These are phyloP conservation scores for Trichothecium sympodiale DNA, from an alignment of 2,329 filamentous ascomycete genomes.

Conservation along the genomic window DNA sequence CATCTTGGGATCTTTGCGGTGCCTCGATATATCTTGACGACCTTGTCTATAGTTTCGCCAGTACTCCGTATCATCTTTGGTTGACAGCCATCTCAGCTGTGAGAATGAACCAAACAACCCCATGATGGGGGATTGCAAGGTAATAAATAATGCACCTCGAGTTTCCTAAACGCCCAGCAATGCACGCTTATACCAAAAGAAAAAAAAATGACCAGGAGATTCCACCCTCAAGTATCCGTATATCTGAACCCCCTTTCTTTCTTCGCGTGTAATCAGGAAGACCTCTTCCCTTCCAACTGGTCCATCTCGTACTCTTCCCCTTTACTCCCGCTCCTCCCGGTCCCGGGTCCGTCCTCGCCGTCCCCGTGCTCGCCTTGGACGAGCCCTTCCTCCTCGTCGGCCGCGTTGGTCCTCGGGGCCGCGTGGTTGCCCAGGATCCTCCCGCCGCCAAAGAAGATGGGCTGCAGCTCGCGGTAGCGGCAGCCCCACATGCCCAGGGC, in stretches of 20 bases:
- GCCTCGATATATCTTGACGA: no score
- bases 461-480: conserved; percentile 77
- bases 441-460: conserved; percentile 72
- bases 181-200: conserved; percentile 16
- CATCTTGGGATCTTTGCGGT: no score
- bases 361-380: conserved; percentile 42
- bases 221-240: no score
- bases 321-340: no score
- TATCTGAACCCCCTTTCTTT: neutral
- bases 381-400: conserved; percentile 33
- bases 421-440: conserved; percentile 21
- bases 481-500: conserved; percentile 81
- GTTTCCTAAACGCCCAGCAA: conserved; percentile 20
- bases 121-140: no score
- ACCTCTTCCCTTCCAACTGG: conserved; percentile 26
- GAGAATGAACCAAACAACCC: no score
- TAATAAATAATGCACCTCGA: no score
- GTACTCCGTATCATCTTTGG: no score
- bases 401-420: conserved; percentile 5
- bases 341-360: conserved; percentile 35
- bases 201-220: no score
- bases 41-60: no score
- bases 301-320: conserved; percentile 56
- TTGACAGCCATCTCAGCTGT: no score
- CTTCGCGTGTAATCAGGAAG: conserved; percentile 1